Base-by-base conservation (phyloP, 1,139 yeast genomes). In the Protomyces inouyei region DNA sequence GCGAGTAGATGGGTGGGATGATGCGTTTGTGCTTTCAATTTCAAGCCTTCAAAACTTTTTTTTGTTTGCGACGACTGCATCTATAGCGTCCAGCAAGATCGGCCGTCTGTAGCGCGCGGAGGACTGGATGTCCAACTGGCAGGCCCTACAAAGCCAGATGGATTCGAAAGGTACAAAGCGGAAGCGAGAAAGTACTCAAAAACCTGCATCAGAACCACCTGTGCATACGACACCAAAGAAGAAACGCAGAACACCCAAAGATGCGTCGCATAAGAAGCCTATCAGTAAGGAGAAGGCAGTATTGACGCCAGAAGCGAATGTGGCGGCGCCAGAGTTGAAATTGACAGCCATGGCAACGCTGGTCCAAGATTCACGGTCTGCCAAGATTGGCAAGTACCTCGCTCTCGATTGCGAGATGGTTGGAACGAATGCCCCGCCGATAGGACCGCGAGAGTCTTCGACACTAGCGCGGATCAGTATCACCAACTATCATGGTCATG, bases 321-420 rank as follows among this genome's bases (percentile, higher is more conserved):
- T 43, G 12, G 25, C 52, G 6, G 53, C 63, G 1, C 63, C 63
- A 10, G 35, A 23, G 35, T 40, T 40, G 16, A 18, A 52, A 40
- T 38, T 35, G n/a, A 48, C 52, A 14, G 52, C 53, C 12, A 18
- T 59, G 57, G 63, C 53, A 43, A 53, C 55, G 4, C 25, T 59
- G 23, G 63, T 59, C 8, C 14, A 56, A 16, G 54, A 59, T 55
- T 32, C 53, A 21, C 53, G 54, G 23, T 59, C 63, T 9, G 43
- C 64, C 36, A 60, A 57, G 46, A 64, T 73, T n/a, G 97, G 97
- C 0, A 86, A 82, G 70, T 90, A 82, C 70, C 70, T 92, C 6
- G 91, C 97, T 0, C 82, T 92, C 66, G 98, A 92, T 76, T 91
- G 97, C 78, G 98, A 92, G 72, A 91, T 92, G 78, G 97, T 92